phyloP scores from a whole-genome alignment of 1,284 basidiomycete species.

The Tylopilus microsporus region DNA sequence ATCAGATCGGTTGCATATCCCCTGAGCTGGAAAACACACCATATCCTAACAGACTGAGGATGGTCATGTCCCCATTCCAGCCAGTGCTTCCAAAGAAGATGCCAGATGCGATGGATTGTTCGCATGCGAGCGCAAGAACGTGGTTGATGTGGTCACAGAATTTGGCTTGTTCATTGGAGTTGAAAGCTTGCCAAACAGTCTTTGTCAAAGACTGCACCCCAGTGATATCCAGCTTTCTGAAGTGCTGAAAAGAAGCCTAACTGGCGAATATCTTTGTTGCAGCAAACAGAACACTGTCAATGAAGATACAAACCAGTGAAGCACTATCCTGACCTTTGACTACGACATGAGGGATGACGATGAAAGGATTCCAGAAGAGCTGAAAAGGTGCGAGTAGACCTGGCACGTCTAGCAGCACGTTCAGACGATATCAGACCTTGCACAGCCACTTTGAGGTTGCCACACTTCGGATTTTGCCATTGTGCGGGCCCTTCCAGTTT shows the following conservation, averaged over 20 bases:
- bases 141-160: too few species aligned
- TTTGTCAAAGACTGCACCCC: slow-evolving; percentile 89
- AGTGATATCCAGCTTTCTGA: slow-evolving; percentile 68
- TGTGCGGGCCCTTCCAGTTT: too few species aligned
- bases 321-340: slow-evolving; percentile 58
- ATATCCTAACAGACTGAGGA: too few species aligned
- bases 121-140: too few species aligned
- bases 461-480: not conserved
- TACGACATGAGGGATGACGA: slow-evolving; percentile 67
- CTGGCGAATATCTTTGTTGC: slow-evolving; percentile 76
- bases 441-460: too few species aligned
- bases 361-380: slow-evolving; percentile 65
- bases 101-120: too few species aligned
- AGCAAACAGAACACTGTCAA: slow-evolving; percentile 15
- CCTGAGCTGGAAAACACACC: too few species aligned
- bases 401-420: slow-evolving; percentile 74
- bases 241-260: slow-evolving; percentile 87
- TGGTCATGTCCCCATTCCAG: too few species aligned
- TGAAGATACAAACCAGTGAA: not conserved
- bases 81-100: too few species aligned
- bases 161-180: too few species aligned
- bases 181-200: slow-evolving; percentile 75
- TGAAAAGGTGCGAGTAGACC: slow-evolving; percentile 74
- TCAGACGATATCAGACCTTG: not conserved
- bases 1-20: too few species aligned